Evolutionary conservation across 495 filamentous ascomycete genomes (phyloP), one percentile per base, ranked within the genome.

Genomic region (Tetracladium marchalianum): DNA sequence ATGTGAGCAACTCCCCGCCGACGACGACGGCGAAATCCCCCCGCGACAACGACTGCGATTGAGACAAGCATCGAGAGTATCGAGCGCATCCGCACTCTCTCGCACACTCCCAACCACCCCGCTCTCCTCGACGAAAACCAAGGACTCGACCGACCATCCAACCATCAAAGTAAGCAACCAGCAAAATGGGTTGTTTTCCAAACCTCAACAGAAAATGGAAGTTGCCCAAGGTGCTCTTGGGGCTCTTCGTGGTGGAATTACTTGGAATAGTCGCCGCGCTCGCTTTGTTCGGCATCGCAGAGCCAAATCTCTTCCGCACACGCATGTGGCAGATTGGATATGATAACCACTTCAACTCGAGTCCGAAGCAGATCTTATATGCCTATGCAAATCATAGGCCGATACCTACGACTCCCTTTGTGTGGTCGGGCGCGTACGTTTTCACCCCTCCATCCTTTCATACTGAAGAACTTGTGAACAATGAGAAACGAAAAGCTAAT

Each of bases 391-490:
- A 94, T 54, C 77, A 89, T 56, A 65, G 70, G 44, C 67, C 81
- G 2, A 72, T 81, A 32, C 72, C 75, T 0, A 72, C 64, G 4
- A 64, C 78, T 15, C 89, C 89, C 7, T 68, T 90, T 54, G 80
- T 92, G 16, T 95, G 89, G 89, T 85, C 82, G 35, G 67, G 74
- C 53, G 78, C 82, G 89, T 95, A 72, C 53, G 84, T 76, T 39
- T 42, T 36, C n/a, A n/a, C n/a, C 34, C 45, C 51, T 16, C 35
- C 3, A 27, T 27, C 3, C 22, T 27, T 27, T 7, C 22, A 27
- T 27, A 27, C 22, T 27, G 22, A 27, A 27, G 22, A 7, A 27
- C 42, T 18, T 35, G n/a, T 35, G 33, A 15, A 8, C 5, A 9
- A 24, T 4, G 31, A 13, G 27, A 31, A 35, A 16, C 8, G 13